These are phyloP conservation scores for Excoecaria agallocha DNA, from an alignment of 345 rosid species.

Conservation along the genomic window DNA sequence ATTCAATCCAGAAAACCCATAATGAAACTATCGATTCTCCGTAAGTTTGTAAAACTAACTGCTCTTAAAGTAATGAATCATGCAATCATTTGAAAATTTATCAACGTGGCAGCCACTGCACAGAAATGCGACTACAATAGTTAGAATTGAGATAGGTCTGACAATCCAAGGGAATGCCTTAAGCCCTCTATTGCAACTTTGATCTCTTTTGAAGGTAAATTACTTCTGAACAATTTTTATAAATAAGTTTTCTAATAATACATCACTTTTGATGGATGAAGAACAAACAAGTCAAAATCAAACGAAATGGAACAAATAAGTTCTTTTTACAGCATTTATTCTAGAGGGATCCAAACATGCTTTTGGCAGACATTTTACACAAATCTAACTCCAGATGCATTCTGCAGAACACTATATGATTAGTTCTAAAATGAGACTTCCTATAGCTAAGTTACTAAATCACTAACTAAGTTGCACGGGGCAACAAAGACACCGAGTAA, in stretches of 20 bases:
- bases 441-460: background rate
- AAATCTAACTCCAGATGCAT: no score
- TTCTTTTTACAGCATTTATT: background rate
- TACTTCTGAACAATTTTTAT: background rate
- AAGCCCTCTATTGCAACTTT: background rate
- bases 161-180: background rate
- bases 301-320: background rate
- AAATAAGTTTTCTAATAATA: background rate
- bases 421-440: background rate
- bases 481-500: background rate
- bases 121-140: background rate
- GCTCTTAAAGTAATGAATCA: background rate
- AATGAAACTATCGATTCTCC: background rate
- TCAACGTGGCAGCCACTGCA: background rate
- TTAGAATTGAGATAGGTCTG: background rate
- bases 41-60: no score
- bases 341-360: background rate
- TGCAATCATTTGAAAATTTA: background rate
- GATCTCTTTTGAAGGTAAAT: background rate
- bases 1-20: no score
- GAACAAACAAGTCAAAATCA: background rate
- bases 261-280: background rate
- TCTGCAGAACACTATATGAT: background rate
- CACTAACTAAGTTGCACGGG: background rate
- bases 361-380: background rate